Percentiles rank a stretch among this genome's conserved stretches.
phyloP scores from a whole-genome alignment of 2,329 filamentous ascomycete species.

The Talaromyces amestolkiae region DNA sequence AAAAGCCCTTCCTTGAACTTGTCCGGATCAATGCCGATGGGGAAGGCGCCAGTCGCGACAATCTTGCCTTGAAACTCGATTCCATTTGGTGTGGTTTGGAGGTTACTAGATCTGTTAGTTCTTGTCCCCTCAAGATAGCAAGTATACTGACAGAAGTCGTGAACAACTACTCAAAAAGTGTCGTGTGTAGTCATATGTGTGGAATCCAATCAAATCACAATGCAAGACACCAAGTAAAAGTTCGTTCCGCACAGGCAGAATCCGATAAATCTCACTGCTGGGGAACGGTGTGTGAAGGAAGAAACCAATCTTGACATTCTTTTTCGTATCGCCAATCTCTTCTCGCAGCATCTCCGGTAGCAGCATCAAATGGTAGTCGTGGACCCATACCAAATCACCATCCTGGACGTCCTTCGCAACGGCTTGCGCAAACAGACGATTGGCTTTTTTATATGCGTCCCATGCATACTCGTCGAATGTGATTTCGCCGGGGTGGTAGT shows the following conservation, averaged over 20 bases:
- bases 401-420: constrained; percentile 82
- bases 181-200: constrained; percentile 92
- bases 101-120: constrained; percentile 29
- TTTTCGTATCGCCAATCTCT: constrained; percentile 71
- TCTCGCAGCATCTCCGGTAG: constrained; percentile 88
- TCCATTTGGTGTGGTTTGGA: constrained; percentile 76
- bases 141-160: constrained; percentile 65
- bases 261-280: constrained; percentile 90
- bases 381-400: constrained; percentile 90
- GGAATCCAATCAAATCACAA: constrained; percentile 90
- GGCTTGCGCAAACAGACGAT: constrained; percentile 80
- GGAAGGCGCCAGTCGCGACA: constrained; percentile 85
- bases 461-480: constrained; percentile 92
- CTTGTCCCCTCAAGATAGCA: background rate
- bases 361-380: constrained; percentile 96
- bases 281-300: constrained; percentile 95
- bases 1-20: constrained; percentile 86
- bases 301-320: constrained; percentile 93
- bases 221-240: constrained; percentile 80
- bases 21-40: constrained; percentile 92
- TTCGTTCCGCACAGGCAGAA: constrained; percentile 82
- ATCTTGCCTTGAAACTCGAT: constrained; percentile 83
- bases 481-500: constrained; percentile 95
- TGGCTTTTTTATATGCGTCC: constrained; percentile 86
- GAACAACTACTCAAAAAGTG: constrained; percentile 93